A percentile compares a stretch with the other conserved stretches of the same genome.
Evolutionary conservation across 139 green algal species (phyloP).

Genomic region (Eudorina sp.): DNA sequence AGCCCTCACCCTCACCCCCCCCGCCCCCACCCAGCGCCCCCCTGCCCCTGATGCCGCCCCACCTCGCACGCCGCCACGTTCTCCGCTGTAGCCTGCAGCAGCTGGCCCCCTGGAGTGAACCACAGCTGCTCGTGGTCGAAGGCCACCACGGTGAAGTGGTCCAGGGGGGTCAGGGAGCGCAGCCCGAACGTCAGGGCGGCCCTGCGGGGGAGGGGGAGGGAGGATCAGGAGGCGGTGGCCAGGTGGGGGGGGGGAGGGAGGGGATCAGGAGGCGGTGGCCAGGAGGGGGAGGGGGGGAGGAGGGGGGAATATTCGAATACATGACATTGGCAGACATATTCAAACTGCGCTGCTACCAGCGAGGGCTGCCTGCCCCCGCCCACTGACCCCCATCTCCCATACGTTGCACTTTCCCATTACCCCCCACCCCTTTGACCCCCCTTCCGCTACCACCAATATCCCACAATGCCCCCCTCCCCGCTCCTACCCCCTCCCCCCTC

Average conservation of each 20-base stretch:
- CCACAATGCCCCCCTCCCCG: background rate
- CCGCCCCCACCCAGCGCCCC: background rate
- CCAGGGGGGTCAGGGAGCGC: conserved; percentile 49
- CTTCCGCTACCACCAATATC: no score
- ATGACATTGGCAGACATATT: no score
- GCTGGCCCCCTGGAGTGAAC: conserved; percentile 47
- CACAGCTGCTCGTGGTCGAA: conserved; percentile 76
- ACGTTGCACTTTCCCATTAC: no score
- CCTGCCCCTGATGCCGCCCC: background rate
- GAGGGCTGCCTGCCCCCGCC: no score
- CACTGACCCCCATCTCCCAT: no score
- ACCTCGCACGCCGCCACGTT: conserved; percentile 47
- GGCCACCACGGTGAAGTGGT: conserved; percentile 71
- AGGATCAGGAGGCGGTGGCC: background rate
- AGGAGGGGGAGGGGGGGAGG: background rate
- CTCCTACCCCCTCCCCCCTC: background rate
- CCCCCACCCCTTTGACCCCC: no score
- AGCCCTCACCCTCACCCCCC: no score
- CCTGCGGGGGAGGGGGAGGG: conserved; percentile 49
- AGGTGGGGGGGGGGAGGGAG: background rate
- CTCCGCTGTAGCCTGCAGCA: conserved; percentile 51
- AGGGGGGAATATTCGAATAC: no score
- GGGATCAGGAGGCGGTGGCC: background rate
- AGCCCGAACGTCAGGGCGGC: conserved; percentile 56
- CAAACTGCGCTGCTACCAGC: no score